Evolutionary conservation across 495 filamentous ascomycete species (phyloP).

Genomic region (Sordaria brevicollis): DNA sequence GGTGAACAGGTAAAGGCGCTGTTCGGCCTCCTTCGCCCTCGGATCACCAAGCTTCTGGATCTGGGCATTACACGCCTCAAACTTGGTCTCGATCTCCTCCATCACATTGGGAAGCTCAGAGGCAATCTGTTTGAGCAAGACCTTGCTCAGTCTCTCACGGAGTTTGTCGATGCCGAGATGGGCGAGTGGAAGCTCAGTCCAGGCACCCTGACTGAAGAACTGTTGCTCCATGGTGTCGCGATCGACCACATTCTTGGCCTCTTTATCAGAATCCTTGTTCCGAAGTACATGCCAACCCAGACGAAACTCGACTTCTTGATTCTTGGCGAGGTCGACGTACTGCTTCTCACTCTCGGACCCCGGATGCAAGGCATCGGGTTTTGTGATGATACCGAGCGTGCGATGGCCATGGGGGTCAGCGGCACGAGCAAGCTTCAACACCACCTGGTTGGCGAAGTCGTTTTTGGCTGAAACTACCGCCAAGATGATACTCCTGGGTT

Average conservation of each 20-base stretch:
- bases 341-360: conserved; percentile 38
- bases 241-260: conserved; percentile 23
- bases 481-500: conserved; percentile 50
- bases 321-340: conserved; percentile 47
- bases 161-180: conserved; percentile 40
- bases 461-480: conserved; percentile 56
- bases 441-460: conserved; percentile 50
- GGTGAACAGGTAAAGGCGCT: conserved; percentile 41
- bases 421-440: conserved; percentile 61
- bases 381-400: conserved; percentile 79
- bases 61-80: conserved; percentile 16
- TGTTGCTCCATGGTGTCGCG: conserved; percentile 28
- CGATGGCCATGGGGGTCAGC: conserved; percentile 64
- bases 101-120: conserved; percentile 48
- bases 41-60: conserved; percentile 40
- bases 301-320: conserved; percentile 49
- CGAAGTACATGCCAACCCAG: conserved; percentile 66
- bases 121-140: conserved; percentile 48
- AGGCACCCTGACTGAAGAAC: conserved; percentile 36
- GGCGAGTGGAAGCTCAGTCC: conserved; percentile 20
- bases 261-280: conserved; percentile 47
- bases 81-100: conserved; percentile 40
- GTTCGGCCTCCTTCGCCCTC: conserved; percentile 36
- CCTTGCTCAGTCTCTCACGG: conserved; percentile 40
- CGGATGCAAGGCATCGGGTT: conserved; percentile 55